phyloP scores from a whole-genome alignment of 441 rosid genomes.

The Adansonia madagascariensis region DNA sequence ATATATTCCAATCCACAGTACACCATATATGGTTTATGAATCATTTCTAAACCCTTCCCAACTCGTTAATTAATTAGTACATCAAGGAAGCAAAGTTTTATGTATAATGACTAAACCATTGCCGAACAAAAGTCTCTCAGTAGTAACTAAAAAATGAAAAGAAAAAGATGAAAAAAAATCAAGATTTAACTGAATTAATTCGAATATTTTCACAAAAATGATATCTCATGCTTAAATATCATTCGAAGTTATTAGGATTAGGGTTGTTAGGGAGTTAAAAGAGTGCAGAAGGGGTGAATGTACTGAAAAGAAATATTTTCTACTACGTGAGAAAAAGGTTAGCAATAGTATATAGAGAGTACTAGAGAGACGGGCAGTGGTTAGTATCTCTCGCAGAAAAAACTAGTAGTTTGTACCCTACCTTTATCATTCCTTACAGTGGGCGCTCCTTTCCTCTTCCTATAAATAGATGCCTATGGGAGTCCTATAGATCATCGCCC shows the following conservation, averaged over 20 bases:
- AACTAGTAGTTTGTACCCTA: neutral
- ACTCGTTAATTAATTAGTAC: neutral
- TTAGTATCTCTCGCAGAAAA: slow-evolving; percentile 2
- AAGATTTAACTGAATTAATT: too few relatives aligned
- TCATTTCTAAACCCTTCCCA: too few relatives aligned
- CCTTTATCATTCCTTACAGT: neutral
- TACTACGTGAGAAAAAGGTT: neutral
- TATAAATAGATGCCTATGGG: slow-evolving; percentile 21
- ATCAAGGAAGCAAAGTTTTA: neutral
- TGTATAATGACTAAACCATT: neutral
- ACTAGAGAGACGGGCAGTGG: neutral
- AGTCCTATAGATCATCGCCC: slow-evolving; percentile 15
- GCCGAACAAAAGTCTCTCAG: neutral
- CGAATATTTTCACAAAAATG: too few relatives aligned
- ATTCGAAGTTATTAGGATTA: neutral
- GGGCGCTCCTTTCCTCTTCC: neutral
- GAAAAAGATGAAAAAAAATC: neutral
- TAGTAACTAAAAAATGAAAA: neutral
- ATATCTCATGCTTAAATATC: neutral
- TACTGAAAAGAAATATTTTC: neutral
- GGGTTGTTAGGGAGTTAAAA: slow-evolving; percentile 1
- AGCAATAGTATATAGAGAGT: neutral
- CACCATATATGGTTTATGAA: neutral
- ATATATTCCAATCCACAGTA: neutral
- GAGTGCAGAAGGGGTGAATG: neutral